Percentiles rank a stretch among this genome's conserved stretches.
Evolutionary conservation across 495 filamentous ascomycete genomes (phyloP).

Genomic region (Letharia lupina): DNA sequence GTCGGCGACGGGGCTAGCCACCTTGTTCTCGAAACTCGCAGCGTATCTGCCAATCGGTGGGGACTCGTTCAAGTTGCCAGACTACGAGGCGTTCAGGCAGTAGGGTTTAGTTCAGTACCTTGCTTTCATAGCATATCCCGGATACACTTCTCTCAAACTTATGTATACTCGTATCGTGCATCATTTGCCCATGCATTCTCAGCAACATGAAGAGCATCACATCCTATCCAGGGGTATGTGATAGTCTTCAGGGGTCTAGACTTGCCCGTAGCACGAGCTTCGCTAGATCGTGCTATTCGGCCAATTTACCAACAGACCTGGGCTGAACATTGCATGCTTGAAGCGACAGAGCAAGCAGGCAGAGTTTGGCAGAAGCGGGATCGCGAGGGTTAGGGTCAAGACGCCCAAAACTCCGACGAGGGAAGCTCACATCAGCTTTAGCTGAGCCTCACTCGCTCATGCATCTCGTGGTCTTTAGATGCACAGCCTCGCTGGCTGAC

Average conservation of each 20-base stretch:
- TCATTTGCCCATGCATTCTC: background rate
- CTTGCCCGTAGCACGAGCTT: background rate
- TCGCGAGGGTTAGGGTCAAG: background rate
- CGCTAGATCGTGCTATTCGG: background rate
- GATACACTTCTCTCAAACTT: background rate
- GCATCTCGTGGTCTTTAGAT: background rate
- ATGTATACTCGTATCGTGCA: background rate
- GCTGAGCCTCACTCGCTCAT: background rate
- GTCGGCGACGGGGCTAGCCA: background rate
- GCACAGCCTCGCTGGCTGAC: background rate
- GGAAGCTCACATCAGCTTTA: background rate
- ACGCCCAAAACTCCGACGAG: background rate
- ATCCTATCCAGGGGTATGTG: background rate
- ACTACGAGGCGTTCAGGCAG: constrained; percentile 14
- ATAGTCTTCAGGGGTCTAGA: background rate
- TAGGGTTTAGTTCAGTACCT: background rate
- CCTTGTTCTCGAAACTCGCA: background rate
- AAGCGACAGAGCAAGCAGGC: background rate
- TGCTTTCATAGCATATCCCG: background rate
- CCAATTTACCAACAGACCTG: background rate
- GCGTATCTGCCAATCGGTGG: background rate
- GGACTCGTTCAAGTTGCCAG: constrained; percentile 8
- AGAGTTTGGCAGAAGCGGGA: background rate
- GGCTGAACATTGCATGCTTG: background rate
- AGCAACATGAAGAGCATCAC: background rate